phyloP scores from a whole-genome alignment of 371 early-diverging fungal species.

The Lichtheimia ramosa region DNA sequence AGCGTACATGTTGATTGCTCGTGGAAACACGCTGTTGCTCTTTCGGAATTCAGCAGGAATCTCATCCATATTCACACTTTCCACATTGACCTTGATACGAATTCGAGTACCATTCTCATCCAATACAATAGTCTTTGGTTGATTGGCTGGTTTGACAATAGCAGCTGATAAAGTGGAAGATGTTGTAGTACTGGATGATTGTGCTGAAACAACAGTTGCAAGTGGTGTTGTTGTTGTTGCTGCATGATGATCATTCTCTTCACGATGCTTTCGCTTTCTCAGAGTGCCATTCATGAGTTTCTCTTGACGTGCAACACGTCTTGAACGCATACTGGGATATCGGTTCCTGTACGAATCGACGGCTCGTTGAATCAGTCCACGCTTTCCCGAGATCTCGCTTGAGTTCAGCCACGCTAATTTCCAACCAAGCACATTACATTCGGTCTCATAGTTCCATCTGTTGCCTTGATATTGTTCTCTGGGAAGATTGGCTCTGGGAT shows the following conservation, averaged over 20 bases:
- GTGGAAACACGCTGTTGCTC: conserved; percentile 42
- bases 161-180: conserved; percentile 30
- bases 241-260: conserved; percentile 10
- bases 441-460: conserved; percentile 90
- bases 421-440: conserved; percentile 86
- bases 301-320: conserved; percentile 82
- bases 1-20: conserved; percentile 25
- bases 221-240: neutral
- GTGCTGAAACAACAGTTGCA: neutral
- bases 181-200: conserved; percentile 24
- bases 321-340: conserved; percentile 77
- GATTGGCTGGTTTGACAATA: conserved; percentile 34
- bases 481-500: conserved; percentile 43
- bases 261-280: conserved; percentile 45
- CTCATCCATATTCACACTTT: conserved; percentile 37
- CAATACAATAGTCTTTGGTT: conserved; percentile 47
- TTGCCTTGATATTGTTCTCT: conserved; percentile 74
- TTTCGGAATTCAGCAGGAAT: conserved; percentile 40
- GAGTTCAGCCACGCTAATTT: conserved; percentile 87
- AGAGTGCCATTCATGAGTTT: conserved; percentile 61
- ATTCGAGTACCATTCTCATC: conserved; percentile 36
- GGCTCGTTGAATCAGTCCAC: conserved; percentile 93
- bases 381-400: conserved; percentile 77
- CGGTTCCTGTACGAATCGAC: conserved; percentile 94
- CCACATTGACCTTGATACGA: conserved; percentile 45